phyloP scores from a whole-genome alignment of 1,139 yeast genomes.

The Blastobotrys petasosporus region DNA sequence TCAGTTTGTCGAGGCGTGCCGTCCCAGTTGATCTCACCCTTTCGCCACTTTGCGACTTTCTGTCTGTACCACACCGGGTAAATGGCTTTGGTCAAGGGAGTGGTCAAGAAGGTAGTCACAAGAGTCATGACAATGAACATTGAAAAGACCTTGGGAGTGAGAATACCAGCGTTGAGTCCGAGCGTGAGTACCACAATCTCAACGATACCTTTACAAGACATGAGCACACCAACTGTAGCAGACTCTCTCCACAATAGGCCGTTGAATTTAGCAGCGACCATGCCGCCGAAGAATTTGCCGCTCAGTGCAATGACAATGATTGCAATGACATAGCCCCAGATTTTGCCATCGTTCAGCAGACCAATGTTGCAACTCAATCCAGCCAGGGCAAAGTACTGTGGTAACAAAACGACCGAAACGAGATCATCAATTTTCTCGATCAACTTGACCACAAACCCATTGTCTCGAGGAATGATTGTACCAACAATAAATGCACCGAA shows the following conservation, averaged over 20 bases:
- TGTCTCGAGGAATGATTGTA: slow-evolving; percentile 68
- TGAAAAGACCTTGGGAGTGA: slow-evolving; percentile 57
- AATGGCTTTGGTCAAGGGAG: slow-evolving; percentile 56
- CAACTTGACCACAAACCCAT: slow-evolving; percentile 60
- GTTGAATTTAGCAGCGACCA: slow-evolving; percentile 53
- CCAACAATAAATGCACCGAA: slow-evolving; percentile 81
- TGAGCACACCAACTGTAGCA: slow-evolving; percentile 67
- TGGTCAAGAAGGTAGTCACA: slow-evolving; percentile 65
- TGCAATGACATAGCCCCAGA: slow-evolving; percentile 49
- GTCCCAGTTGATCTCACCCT: slow-evolving; percentile 42
- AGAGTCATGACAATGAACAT: slow-evolving; percentile 82
- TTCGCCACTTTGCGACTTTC: slow-evolving; percentile 40
- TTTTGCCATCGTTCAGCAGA: slow-evolving; percentile 47
- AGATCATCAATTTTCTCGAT: slow-evolving; percentile 73
- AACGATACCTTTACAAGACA: slow-evolving; percentile 85
- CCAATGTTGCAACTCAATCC: slow-evolving; percentile 63
- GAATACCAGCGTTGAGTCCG: slow-evolving; percentile 65
- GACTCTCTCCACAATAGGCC: slow-evolving; percentile 69
- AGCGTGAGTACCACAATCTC: slow-evolving; percentile 61
- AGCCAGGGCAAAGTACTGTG: slow-evolving; percentile 72
- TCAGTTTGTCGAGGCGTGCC: slow-evolving; percentile 25
- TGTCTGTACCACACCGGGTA: slow-evolving; percentile 59
- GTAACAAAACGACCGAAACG: slow-evolving; percentile 62
- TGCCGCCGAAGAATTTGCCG: slow-evolving; percentile 63
- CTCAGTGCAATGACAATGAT: slow-evolving; percentile 58